A percentile compares a stretch with the other conserved stretches of the same genome.
Evolutionary conservation across 2,329 filamentous ascomycete genomes (phyloP).

Genomic region (Ascochyta koolunga): DNA sequence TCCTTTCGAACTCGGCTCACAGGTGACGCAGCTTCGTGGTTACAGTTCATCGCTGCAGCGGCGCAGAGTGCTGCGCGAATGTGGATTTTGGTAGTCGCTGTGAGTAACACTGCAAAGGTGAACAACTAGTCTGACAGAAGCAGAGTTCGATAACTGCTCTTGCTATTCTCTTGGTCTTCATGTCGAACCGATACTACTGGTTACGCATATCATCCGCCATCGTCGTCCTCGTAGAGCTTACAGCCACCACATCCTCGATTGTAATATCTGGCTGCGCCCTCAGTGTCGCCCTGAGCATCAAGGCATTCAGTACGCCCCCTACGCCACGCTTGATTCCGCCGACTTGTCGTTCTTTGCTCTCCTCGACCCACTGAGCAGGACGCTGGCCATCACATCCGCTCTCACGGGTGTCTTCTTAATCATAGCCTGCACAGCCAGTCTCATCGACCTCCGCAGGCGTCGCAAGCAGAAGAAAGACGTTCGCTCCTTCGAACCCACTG

Average conservation of each 20-base stretch:
- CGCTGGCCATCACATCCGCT: constrained; percentile 15
- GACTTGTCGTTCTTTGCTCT: constrained; percentile 23
- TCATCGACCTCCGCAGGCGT: background rate
- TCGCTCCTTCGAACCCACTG: constrained; percentile 32
- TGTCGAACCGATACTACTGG: constrained; percentile 20
- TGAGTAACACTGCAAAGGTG: background rate
- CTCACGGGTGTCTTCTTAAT: background rate
- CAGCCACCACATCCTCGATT: constrained; percentile 18
- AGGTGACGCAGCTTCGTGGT: background rate
- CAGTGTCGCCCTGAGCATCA: constrained; percentile 16
- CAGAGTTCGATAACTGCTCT: constrained; percentile 17
- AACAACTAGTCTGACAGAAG: background rate
- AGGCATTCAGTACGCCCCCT: constrained; percentile 1
- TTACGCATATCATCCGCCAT: constrained; percentile 20
- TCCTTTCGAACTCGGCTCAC: background rate
- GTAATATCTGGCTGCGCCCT: constrained; percentile 23
- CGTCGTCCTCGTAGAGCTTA: constrained; percentile 22
- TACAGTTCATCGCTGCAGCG: constrained; percentile 4
- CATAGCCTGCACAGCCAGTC: background rate
- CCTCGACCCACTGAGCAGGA: constrained; percentile 24
- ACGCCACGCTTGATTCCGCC: constrained; percentile 14
- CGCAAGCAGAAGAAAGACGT: background rate
- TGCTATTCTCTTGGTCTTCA: constrained; percentile 16
- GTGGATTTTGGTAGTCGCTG: background rate
- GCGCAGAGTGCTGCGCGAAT: background rate